Evolutionary conservation across 345 rosid genomes (phyloP).

Genomic region (Cardamine resedifolia): DNA sequence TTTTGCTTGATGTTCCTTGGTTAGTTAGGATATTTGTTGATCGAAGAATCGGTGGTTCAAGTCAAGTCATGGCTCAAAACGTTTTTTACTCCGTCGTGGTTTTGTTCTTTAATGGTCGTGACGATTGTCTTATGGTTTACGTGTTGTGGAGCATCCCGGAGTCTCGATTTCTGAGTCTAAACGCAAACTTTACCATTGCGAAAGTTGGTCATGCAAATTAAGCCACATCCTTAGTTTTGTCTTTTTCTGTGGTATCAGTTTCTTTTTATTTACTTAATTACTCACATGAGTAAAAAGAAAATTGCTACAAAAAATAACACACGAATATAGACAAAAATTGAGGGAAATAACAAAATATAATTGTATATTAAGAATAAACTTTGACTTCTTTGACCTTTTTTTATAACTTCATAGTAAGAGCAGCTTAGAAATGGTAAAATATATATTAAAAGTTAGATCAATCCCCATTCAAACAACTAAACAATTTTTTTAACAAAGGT

Average conservation of each 20-base stretch:
- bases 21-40: constrained; percentile 61
- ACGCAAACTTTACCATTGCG: not conserved
- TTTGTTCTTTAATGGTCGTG: constrained; percentile 53
- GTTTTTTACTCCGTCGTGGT: constrained; percentile 46
- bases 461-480: not conserved
- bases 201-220: constrained; percentile 50
- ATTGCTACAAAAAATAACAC: no score
- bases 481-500: no score
- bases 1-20: constrained; percentile 52
- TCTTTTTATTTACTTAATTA: not conserved
- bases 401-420: no score
- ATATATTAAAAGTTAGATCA: not conserved
- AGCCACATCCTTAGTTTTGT: constrained; percentile 18
- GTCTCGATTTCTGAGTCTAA: constrained; percentile 12
- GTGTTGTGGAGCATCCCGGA: constrained; percentile 68
- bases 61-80: constrained; percentile 48
- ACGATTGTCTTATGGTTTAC: constrained; percentile 55
- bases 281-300: not conserved
- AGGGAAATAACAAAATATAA: no score
- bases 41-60: constrained; percentile 56
- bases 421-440: no score
- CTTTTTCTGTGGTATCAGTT: constrained; percentile 6
- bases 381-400: no score
- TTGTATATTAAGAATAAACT: no score
- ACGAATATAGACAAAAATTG: no score